phyloP scores from a whole-genome alignment of 1,139 yeast species.

The Pichia sp. region DNA sequence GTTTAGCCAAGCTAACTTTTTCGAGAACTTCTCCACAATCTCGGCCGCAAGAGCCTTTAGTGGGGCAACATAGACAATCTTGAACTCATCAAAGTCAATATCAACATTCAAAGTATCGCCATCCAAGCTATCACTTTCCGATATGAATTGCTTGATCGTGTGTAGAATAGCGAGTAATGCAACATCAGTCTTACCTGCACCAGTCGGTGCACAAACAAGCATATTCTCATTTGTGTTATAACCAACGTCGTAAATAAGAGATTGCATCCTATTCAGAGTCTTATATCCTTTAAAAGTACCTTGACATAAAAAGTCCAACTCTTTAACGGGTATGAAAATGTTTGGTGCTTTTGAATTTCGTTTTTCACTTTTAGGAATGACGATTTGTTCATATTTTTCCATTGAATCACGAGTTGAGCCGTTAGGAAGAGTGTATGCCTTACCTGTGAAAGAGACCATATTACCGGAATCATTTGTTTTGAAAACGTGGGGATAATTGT shows the following conservation, averaged over 20 bases:
- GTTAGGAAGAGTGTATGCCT: constrained; percentile 67
- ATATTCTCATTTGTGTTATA: constrained; percentile 90
- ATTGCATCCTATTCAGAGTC: constrained; percentile 81
- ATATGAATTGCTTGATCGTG: constrained; percentile 63
- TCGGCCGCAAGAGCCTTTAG: constrained; percentile 96
- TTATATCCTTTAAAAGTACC: constrained; percentile 80
- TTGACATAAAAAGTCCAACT: constrained; percentile 69
- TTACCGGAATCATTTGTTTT: constrained; percentile 62
- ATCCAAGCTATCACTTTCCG: constrained; percentile 31
- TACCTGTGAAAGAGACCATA: constrained; percentile 71
- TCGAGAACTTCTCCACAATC: constrained; percentile 82
- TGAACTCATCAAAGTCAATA: constrained; percentile 75
- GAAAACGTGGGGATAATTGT: constrained; percentile 82
- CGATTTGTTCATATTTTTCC: constrained; percentile 68
- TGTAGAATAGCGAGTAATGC: constrained; percentile 81
- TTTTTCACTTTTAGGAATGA: constrained; percentile 66
- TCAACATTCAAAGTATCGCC: constrained; percentile 50
- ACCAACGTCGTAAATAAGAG: constrained; percentile 87
- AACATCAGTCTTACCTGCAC: constrained; percentile 99
- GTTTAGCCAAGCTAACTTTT: constrained; percentile 77
- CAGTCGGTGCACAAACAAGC: constrained; percentile 98
- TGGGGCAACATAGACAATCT: constrained; percentile 93
- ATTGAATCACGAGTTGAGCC: constrained; percentile 68
- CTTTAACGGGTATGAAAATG: constrained; percentile 48
- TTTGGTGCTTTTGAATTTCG: constrained; percentile 43